phyloP scores from a whole-genome alignment of 2,329 filamentous ascomycete genomes.

The Podosphaera leucotricha region DNA sequence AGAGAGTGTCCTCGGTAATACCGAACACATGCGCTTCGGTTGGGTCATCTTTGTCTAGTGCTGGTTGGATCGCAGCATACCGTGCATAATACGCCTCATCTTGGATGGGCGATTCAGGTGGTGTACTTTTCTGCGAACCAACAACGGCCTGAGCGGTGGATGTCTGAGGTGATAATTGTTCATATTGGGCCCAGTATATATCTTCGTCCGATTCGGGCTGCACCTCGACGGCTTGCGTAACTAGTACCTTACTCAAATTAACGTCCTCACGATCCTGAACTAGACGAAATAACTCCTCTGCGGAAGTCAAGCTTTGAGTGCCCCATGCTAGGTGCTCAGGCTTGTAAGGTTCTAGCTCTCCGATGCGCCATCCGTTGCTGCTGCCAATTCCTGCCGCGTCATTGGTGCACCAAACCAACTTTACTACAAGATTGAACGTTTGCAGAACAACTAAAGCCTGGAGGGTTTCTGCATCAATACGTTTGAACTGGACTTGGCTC shows the following conservation, averaged over 20 bases:
- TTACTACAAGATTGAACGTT: conserved; percentile 37
- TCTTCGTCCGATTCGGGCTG: conserved; percentile 45
- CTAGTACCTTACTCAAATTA: neutral
- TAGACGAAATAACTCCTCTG: conserved; percentile 21
- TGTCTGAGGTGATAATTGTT: conserved; percentile 42
- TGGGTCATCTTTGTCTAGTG: conserved; percentile 62
- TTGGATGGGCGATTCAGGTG: conserved; percentile 16
- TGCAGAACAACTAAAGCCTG: conserved; percentile 39
- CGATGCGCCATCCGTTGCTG: conserved; percentile 44
- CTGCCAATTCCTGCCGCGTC: conserved; percentile 18
- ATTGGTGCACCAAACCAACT: conserved; percentile 44
- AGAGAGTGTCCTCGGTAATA: conserved; percentile 22
- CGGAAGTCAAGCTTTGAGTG: conserved; percentile 28
- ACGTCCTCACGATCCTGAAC: neutral
- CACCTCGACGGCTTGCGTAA: conserved; percentile 5
- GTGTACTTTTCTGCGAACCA: conserved; percentile 9
- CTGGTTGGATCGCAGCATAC: conserved; percentile 57
- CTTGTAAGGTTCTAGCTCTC: conserved; percentile 41
- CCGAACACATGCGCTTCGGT: conserved; percentile 32
- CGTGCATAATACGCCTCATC: conserved; percentile 56
- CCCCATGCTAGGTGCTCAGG: conserved; percentile 27
- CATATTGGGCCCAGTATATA: conserved; percentile 61
- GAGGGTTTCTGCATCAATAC: conserved; percentile 54
- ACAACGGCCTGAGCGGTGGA: conserved; percentile 39
- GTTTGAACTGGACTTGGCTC: conserved; percentile 35